Evolutionary conservation across 352 stramenopile genomes (phyloP).

Genomic region (Blastocystis sp.): DNA sequence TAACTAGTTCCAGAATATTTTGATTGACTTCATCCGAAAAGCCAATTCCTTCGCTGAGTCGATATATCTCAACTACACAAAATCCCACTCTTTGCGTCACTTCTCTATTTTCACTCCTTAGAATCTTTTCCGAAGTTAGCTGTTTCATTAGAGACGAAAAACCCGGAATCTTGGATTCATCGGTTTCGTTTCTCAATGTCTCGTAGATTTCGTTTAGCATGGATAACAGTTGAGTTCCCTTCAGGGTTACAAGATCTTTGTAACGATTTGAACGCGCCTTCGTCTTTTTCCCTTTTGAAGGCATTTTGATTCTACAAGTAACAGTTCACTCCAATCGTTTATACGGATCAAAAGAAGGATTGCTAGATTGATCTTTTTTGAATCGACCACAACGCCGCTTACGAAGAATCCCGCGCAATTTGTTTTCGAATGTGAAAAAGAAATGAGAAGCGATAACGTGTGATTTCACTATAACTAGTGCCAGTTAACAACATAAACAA

Average conservation of each 20-base stretch:
- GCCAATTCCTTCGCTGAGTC: background rate
- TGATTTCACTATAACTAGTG: no score
- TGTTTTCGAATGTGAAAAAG: no score
- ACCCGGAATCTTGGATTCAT: background rate
- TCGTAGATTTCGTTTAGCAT: background rate
- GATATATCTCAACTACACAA: conserved; percentile 10
- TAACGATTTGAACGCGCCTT: background rate
- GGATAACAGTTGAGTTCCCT: background rate
- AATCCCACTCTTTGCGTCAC: background rate
- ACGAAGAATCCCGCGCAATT: no score
- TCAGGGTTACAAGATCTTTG: background rate
- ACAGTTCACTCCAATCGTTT: no score
- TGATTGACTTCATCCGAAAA: background rate
- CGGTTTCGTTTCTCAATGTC: background rate
- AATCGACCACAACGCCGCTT: no score
- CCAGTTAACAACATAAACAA: no score
- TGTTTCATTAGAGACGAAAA: background rate
- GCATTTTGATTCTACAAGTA: background rate
- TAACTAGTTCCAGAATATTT: background rate
- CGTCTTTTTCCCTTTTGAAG: background rate
- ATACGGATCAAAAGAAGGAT: no score
- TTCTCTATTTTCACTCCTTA: background rate
- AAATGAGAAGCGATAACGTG: no score
- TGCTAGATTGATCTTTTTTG: no score
- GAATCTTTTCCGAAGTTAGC: background rate